Conservation (phyloP, 2,329 filamentous ascomycete genomes). For the Tympanopsis confertula region DNA sequence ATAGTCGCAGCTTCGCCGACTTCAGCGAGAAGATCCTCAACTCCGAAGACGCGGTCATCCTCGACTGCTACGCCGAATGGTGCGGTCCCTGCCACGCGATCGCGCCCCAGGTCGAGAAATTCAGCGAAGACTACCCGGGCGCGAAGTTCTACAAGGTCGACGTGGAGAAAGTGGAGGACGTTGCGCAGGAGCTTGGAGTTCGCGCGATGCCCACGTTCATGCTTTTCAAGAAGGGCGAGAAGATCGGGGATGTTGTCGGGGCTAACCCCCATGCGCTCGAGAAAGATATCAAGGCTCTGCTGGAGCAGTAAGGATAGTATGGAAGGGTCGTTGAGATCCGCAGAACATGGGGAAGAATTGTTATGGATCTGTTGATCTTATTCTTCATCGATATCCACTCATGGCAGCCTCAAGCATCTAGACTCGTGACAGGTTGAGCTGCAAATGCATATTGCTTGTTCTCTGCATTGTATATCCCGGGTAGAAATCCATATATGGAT, state of each 20-base stretch:
- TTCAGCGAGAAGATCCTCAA: not conserved
- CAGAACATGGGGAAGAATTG: too few species aligned
- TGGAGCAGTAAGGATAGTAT: too few species aligned
- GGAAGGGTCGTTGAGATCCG: too few species aligned
- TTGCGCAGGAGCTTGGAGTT: constrained; percentile 34
- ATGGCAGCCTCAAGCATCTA: too few species aligned
- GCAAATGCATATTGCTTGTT: too few species aligned
- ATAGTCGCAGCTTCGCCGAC: not conserved
- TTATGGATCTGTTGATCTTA: too few species aligned
- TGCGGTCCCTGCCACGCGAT: constrained; percentile 45
- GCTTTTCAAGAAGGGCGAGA: not conserved
- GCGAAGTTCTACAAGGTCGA: constrained; percentile 42
- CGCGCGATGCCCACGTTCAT: constrained; percentile 30
- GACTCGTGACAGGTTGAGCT: too few species aligned
- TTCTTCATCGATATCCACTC: too few species aligned
- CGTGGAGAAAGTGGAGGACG: constrained; percentile 35
- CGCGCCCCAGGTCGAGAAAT: constrained; percentile 34
- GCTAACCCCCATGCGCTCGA: not conserved
- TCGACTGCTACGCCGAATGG: constrained; percentile 43
- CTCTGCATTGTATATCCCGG: too few species aligned
- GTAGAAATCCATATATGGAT: too few species aligned
- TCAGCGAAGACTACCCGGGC: constrained; percentile 34
- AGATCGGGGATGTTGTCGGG: not conserved
- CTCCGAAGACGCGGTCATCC: constrained; percentile 19
- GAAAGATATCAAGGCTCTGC: not conserved